Percentiles rank a stretch among this genome's conserved stretches.
These are phyloP conservation scores for Chlamydomonas urium DNA, from an alignment of 139 green algal genomes.

Conservation along the genomic window DNA sequence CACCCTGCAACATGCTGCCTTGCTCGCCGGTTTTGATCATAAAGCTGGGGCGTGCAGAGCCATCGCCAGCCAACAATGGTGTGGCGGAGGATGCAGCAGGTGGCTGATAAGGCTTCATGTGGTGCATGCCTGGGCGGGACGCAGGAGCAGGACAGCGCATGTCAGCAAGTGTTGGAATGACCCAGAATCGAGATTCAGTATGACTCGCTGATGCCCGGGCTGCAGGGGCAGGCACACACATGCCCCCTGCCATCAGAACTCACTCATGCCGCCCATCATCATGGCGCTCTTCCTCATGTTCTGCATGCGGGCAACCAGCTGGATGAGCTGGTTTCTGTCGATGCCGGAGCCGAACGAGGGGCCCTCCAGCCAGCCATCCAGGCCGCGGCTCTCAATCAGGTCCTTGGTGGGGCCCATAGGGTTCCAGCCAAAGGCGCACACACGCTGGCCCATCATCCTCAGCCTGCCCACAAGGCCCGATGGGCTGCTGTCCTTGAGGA, in stretches of 20 bases:
- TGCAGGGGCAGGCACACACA: too few species aligned
- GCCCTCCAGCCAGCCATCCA: constrained; percentile 48
- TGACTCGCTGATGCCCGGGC: too few species aligned
- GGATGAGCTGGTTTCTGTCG: constrained; percentile 10
- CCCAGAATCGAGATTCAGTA: too few species aligned
- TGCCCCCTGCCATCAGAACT: too few species aligned
- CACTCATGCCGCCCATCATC: constrained; percentile 22
- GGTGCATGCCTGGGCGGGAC: too few species aligned
- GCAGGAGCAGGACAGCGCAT: too few species aligned
- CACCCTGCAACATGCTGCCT: too few species aligned
- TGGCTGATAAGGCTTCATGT: background rate
- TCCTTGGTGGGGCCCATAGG: constrained; percentile 26
- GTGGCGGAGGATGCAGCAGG: background rate
- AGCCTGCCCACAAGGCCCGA: constrained; percentile 18
- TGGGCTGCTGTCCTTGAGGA: constrained; percentile 33
- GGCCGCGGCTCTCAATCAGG: constrained; percentile 33
- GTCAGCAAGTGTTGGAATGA: too few species aligned
- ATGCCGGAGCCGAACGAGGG: constrained; percentile 35
- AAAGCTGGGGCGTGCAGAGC: too few species aligned
- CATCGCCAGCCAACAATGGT: too few species aligned
- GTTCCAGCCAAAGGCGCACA: constrained; percentile 41
- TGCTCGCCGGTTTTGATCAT: too few species aligned
- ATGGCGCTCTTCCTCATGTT: constrained; percentile 1
- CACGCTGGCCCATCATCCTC: constrained; percentile 18
- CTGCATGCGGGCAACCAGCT: constrained; percentile 39